Conservation (phyloP, 768 basidiomycete species). For the Termitomyces titanicus region DNA sequence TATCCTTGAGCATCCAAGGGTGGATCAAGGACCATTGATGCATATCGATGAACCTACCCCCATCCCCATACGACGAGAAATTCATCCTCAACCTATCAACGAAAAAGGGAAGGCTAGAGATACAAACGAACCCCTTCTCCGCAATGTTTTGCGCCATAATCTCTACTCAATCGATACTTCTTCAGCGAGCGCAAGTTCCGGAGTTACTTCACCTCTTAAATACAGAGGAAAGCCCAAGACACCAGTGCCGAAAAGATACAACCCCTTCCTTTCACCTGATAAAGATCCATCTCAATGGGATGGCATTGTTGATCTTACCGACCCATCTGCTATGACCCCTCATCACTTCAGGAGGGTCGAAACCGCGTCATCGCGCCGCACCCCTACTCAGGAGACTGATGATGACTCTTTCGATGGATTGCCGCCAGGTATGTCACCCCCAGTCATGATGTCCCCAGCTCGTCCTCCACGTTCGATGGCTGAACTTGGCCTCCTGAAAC, state of each 20-base stretch:
- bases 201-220: slow-evolving; percentile 46
- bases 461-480: slow-evolving; percentile 45
- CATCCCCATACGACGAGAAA: slow-evolving; percentile 6
- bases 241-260: slow-evolving; percentile 49
- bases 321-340: slow-evolving; percentile 48
- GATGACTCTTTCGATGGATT: slow-evolving; percentile 52
- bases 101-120: slow-evolving; percentile 48
- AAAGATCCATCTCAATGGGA: slow-evolving; percentile 56
- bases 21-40: slow-evolving; percentile 15
- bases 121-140: slow-evolving; percentile 36
- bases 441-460: slow-evolving; percentile 53
- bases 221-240: slow-evolving; percentile 52
- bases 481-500: slow-evolving; percentile 40
- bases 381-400: slow-evolving; percentile 29
- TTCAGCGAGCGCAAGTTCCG: slow-evolving; percentile 26
- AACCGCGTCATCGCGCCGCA: slow-evolving; percentile 1
- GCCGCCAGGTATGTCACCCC: slow-evolving; percentile 58
- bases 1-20: slow-evolving; percentile 12
- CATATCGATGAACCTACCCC: slow-evolving; percentile 20
- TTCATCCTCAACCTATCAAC: slow-evolving; percentile 19
- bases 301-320: slow-evolving; percentile 70
- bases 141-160: slow-evolving; percentile 50
- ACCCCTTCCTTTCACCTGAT: slow-evolving; percentile 58
- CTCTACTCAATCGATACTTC: slow-evolving; percentile 41
- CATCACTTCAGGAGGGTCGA: slow-evolving; percentile 25